phyloP scores from a whole-genome alignment of 768 basidiomycete genomes.

The Lyophyllum decastes region DNA sequence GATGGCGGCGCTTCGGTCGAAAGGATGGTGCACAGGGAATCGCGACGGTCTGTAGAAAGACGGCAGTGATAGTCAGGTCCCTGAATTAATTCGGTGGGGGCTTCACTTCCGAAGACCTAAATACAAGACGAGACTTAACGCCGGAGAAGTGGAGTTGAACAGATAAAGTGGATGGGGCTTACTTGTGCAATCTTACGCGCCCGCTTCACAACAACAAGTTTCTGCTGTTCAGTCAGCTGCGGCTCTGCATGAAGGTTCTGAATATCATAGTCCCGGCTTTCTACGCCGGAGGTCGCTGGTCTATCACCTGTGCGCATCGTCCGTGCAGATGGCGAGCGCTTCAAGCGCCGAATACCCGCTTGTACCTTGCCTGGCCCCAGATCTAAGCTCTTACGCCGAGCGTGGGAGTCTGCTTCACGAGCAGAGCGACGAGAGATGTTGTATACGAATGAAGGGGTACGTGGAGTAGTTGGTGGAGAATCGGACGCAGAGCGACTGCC shows the following conservation, averaged over 20 bases:
- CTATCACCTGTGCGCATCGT: constrained; percentile 1
- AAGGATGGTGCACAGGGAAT: constrained; percentile 11
- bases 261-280: constrained; percentile 1
- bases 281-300: not conserved
- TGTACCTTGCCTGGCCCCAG: constrained; percentile 10
- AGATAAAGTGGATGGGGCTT: not conserved
- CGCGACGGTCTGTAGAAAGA: constrained; percentile 2
- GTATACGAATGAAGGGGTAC: not conserved
- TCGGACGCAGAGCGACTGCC: not conserved
- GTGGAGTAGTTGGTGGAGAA: not conserved
- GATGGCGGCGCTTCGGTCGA: constrained; percentile 6
- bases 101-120: constrained; percentile 53
- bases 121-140: not conserved
- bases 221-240: constrained; percentile 25
- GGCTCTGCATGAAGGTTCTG: constrained; percentile 12
- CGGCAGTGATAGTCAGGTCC: not conserved
- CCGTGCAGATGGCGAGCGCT: constrained; percentile 14
- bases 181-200: constrained; percentile 57
- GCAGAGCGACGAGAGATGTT: not conserved
- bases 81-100: constrained; percentile 41
- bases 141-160: not conserved
- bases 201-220: constrained; percentile 42
- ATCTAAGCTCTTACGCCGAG: constrained; percentile 12
- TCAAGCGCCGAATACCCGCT: constrained; percentile 15
- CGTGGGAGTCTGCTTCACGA: not conserved